Conservation (phyloP, 2,329 filamentous ascomycete genomes). For the Biscogniauxia sp. region DNA sequence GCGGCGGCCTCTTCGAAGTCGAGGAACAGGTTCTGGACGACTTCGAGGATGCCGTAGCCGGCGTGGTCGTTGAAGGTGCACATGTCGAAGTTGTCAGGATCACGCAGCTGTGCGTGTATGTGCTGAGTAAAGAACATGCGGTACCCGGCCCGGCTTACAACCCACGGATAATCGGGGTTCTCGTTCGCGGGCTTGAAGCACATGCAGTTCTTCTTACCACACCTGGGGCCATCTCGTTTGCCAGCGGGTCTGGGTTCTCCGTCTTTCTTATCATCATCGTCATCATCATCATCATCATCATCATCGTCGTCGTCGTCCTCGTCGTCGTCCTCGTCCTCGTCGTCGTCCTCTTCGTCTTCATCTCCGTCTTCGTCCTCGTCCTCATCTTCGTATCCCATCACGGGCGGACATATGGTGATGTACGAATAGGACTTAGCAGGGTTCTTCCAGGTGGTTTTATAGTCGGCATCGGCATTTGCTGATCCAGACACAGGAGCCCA, state of each 20-base stretch:
- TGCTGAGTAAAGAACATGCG: conserved; percentile 25
- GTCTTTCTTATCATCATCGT: conserved; percentile 7
- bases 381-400: conserved; percentile 3
- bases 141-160: conserved; percentile 31
- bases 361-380: conserved; percentile 7
- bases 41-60: conserved; percentile 40
- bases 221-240: conserved; percentile 14
- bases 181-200: conserved; percentile 31
- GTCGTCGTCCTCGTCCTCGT: conserved; percentile 9
- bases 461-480: conserved; percentile 32
- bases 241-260: conserved; percentile 3
- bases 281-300: conserved; percentile 8
- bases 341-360: conserved; percentile 2
- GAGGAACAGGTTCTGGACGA: conserved; percentile 41
- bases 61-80: conserved; percentile 43
- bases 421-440: conserved; percentile 28
- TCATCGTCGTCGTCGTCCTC: conserved; percentile 1
- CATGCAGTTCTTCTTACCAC: conserved; percentile 29
- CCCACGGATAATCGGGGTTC: conserved; percentile 34
- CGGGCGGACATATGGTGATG: conserved; percentile 28
- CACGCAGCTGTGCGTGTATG: conserved; percentile 23
- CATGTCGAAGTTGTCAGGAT: conserved; percentile 41
- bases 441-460: conserved; percentile 25
- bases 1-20: conserved; percentile 36
- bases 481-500: conserved; percentile 36